Base-by-base conservation (phyloP, 2,329 filamentous ascomycete species). In the Sporothrix luriei region DNA sequence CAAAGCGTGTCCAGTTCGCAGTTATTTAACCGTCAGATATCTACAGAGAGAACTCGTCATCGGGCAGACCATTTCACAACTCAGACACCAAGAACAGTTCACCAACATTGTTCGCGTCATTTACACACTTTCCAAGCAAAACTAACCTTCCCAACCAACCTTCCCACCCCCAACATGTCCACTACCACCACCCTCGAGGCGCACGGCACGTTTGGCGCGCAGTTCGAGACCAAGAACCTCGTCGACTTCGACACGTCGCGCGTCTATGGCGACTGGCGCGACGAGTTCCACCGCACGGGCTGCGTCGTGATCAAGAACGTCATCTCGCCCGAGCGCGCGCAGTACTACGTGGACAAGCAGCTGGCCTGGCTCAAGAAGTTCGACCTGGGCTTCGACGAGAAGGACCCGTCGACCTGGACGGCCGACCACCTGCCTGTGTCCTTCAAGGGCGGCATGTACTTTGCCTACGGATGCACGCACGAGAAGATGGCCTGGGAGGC, bases 261-360 rank as follows among this genome's bases (percentile, higher is more conserved):
- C 52, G 52, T 55, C 52, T 55, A 55, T 14, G 52, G 52, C 59
- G 69, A 70, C 74, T 80, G 77, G 76, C 72, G 77, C 43, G 78
- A 78, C 51, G 77, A 80, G 26, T 73, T 75, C 11, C 46, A 71
- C 38, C 71, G 70, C 9, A 43, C 83, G 68, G 82, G 82, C 7
- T 84, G 76, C 71, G 80, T 79, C 1, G 77, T 84, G 19, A 75
- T 84, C 70, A 84, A 84, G 70, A 78, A 79, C 1, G 82, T 81
- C 1, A 78, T 84, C 38, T 78, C 80, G 0, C 73, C 72, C 4
- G 81, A 81, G 24, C 75, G 76, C 48, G 82, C 81, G 2, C 73
- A 77, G 13, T 72, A 74, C 11, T 81, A 81, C 71, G 68, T 74
- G 9, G 69, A 76, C 52, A 75, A 76, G 33, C 73, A 76, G 5